These are phyloP conservation scores for Nicotiana tomentosiformis DNA, from an alignment of 257 asterid genomes.

Conservation along the genomic window DNA sequence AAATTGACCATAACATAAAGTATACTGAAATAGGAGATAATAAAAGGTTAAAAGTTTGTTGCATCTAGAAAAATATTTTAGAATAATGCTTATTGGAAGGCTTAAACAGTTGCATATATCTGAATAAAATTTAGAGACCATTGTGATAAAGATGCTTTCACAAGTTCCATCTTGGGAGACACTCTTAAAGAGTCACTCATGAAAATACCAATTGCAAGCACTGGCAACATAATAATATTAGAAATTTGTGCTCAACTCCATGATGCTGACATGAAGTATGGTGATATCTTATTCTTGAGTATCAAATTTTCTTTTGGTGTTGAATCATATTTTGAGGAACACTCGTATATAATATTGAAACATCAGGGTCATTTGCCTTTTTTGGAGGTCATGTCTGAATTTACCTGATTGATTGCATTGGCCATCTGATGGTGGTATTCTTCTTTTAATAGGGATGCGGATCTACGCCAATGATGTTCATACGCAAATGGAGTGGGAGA, in stretches of 20 bases:
- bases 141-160: no score
- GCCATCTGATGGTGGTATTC: conserved; percentile 2
- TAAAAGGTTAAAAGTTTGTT: not conserved
- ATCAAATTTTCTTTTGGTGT: not conserved
- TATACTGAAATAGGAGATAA: not conserved
- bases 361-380: not conserved
- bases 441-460: conserved; percentile 14
- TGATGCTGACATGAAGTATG: not conserved
- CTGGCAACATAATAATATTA: not conserved
- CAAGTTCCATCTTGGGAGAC: no score
- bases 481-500: conserved; percentile 60
- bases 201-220: not conserved
- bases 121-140: not conserved
- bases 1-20: not conserved
- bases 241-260: not conserved
- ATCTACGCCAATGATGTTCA: conserved; percentile 21
- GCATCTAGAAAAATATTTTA: not conserved
- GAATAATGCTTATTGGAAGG: not conserved
- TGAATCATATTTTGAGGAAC: not conserved
- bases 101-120: not conserved
- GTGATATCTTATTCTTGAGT: conserved; percentile 2
- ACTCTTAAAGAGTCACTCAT: no score
- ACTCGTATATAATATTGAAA: not conserved
- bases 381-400: not conserved
- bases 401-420: not conserved